Conservation (phyloP, 2,329 filamentous ascomycete species). For the Cordyceps militaris region DNA sequence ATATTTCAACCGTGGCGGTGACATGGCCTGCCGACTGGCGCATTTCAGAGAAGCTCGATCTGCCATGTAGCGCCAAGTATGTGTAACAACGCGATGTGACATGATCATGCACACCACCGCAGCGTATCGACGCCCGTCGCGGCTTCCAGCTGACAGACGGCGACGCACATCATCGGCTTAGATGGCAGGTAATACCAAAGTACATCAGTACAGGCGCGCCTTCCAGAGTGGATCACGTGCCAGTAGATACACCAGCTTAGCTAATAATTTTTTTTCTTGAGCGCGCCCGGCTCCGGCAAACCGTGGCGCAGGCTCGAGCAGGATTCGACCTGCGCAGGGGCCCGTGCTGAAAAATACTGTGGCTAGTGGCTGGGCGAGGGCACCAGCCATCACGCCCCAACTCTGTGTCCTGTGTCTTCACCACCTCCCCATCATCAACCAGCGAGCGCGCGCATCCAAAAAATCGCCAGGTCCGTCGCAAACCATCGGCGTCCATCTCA, state of each 20-base stretch:
- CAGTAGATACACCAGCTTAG: conserved; percentile 5
- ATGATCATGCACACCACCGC: background rate
- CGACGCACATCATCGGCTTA: background rate
- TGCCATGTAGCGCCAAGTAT: background rate
- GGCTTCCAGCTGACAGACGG: background rate
- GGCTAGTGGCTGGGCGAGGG: conserved; percentile 29
- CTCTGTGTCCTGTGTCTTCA: conserved; percentile 46
- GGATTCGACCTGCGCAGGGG: conserved; percentile 17
- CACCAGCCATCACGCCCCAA: conserved; percentile 42
- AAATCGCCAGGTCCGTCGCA: conserved; percentile 53
- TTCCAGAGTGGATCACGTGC: conserved; percentile 6
- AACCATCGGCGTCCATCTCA: conserved; percentile 53
- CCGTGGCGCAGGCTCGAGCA: background rate
- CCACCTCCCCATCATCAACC: conserved; percentile 44
- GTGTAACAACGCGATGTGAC: background rate
- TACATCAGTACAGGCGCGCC: background rate
- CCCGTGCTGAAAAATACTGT: conserved; percentile 40
- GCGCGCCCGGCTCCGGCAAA: background rate
- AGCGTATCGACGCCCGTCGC: background rate
- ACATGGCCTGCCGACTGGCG: background rate
- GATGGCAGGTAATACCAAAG: background rate
- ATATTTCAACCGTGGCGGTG: background rate
- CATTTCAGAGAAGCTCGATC: background rate
- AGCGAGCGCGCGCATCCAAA: conserved; percentile 53
- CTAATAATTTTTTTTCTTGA: conserved; percentile 6